phyloP scores from a whole-genome alignment of 2,329 filamentous ascomycete genomes.

The Aspergillus phoenicis region DNA sequence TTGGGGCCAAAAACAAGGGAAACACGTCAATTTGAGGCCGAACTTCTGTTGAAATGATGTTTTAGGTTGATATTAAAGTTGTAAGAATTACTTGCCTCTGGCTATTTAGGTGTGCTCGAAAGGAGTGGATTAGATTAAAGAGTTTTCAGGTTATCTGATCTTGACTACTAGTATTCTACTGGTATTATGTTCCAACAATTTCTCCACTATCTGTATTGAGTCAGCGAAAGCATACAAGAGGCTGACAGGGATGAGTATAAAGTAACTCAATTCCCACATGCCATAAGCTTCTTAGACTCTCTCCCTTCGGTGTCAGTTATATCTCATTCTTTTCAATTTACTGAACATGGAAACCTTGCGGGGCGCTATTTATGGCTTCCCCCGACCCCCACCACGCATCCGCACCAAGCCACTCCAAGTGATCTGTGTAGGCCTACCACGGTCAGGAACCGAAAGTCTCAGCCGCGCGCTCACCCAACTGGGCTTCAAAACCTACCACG shows the following conservation, averaged over 20 bases:
- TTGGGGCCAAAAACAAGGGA: too few species aligned
- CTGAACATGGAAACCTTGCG: neutral
- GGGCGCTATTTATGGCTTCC: constrained; percentile 11
- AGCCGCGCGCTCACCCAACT: constrained; percentile 26
- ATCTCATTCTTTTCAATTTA: neutral
- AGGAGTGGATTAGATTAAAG: too few species aligned
- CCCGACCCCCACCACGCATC: neutral
- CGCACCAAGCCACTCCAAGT: constrained; percentile 22
- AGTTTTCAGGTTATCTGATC: too few species aligned
- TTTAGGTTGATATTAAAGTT: too few species aligned
- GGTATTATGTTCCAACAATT: too few species aligned
- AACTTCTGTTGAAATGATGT: too few species aligned
- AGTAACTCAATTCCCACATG: neutral
- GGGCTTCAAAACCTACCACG: constrained; percentile 26
- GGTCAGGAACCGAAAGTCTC: constrained; percentile 30
- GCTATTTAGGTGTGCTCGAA: too few species aligned
- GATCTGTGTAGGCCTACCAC: constrained; percentile 26
- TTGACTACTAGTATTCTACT: too few species aligned
- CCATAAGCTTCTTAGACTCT: neutral
- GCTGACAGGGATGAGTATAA: neutral
- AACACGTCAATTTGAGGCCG: neutral
- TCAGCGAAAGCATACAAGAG: too few species aligned
- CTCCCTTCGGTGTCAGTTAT: too few species aligned
- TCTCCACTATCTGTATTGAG: neutral
- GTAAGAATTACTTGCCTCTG: too few species aligned